Evolutionary conservation across 2,329 filamentous ascomycete species (phyloP), one percentile per base, ranked within the genome.

Genomic region (Fusarium burgessii): DNA sequence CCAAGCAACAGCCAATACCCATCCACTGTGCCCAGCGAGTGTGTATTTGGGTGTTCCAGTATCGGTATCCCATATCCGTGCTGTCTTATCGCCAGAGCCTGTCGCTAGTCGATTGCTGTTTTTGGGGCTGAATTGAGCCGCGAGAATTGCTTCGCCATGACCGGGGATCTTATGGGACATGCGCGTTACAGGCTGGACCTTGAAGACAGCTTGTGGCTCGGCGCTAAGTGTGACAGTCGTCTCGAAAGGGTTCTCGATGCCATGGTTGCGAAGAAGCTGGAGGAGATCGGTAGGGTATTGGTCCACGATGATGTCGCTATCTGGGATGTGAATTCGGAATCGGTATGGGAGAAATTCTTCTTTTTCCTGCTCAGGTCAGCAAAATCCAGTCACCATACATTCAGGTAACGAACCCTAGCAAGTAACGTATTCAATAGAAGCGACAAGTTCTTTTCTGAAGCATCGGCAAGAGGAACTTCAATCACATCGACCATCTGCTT

Each of bases 41-140:
- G 94, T 98, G 80, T 93, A 89, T 67, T 93, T 88, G 0, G 95
- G 94, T 14, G 94, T 98, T 50, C 95, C 95, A 0, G 94, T 98
- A 76, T 98, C 93, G 51, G 94, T 95, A 77, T 99, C 95, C 94
- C 94, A 98, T 83, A 98, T 91, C 61, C 95, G 86, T 1, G 95
- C 95, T 3, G 95, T 98, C 74, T 92, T 92, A 78, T 99, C 96
- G 49, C 96, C 96, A 67, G 92, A 94, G 1, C 95, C 96, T 3
- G 93, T 97, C 0, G 94, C 95, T 80, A 98, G 87, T 63, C 91
- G 87, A 14, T 90, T 90, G 29, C 93, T 95, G 10, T 88, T 90
- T 40, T 88, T 87, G 0, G 95, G 95, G 1, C 93, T 96, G 80
- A 98, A 98, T 41, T 95, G 90, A 5, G 93, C 91, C 33, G 93